These are phyloP conservation scores for Eleusine indica DNA, from an alignment of 176 grass and related monocot genomes.

Conservation along the genomic window DNA sequence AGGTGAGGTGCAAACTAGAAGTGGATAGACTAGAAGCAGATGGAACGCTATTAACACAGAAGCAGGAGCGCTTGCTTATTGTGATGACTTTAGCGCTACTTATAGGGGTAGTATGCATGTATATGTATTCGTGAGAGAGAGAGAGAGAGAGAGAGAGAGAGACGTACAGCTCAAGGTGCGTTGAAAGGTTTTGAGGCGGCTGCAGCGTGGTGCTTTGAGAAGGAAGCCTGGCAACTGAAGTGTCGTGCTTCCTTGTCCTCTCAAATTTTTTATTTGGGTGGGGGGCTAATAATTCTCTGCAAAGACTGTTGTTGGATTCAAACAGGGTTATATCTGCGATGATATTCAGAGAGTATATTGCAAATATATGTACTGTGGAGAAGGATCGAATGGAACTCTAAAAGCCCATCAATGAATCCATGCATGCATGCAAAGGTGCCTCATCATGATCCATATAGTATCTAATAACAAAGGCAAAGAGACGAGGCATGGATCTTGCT, in stretches of 20 bases:
- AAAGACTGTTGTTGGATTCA: constrained; percentile 44
- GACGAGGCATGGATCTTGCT: constrained; percentile 26
- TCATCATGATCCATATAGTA: constrained; percentile 45
- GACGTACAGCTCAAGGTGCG: constrained; percentile 52
- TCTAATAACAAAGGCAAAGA: constrained; percentile 22
- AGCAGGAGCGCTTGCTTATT: constrained; percentile 49
- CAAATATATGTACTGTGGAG: constrained; percentile 14
- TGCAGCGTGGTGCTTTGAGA: constrained; percentile 49
- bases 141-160: constrained; percentile 28
- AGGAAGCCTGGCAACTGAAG: constrained; percentile 49
- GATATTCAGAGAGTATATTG: constrained; percentile 15
- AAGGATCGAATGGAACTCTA: constrained; percentile 27
- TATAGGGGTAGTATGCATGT: constrained; percentile 44
- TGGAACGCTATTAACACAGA: constrained; percentile 23
- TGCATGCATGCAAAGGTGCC: constrained; percentile 44
- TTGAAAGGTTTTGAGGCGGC: constrained; percentile 46
- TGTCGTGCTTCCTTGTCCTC: constrained; percentile 31
- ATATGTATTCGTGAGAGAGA: constrained; percentile 21
- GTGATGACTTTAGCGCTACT: constrained; percentile 51
- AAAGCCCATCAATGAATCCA: constrained; percentile 18
- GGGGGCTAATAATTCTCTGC: constrained; percentile 33
- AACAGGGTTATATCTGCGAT: constrained; percentile 9
- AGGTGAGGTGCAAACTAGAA: constrained; percentile 36
- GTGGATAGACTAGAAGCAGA: constrained; percentile 27
- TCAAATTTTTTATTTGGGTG: constrained; percentile 37